A percentile compares a stretch with the other conserved stretches of the same genome.
phyloP scores from a whole-genome alignment of 2,329 filamentous ascomycete species.

The Neofusicoccum umdonicola region DNA sequence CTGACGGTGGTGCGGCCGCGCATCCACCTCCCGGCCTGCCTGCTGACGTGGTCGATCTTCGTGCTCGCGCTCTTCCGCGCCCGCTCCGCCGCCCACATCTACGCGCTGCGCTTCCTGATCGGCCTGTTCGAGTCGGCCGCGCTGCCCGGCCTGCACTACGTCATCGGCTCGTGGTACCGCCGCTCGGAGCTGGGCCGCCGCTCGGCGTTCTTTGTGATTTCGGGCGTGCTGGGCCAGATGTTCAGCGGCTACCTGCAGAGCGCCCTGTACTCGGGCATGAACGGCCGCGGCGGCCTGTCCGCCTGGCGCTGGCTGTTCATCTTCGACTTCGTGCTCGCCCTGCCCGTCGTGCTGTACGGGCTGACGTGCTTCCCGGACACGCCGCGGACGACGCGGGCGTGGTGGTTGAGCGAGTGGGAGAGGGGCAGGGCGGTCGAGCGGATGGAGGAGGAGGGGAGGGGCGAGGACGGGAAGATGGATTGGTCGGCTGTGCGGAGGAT shows the following conservation, averaged over 20 bases:
- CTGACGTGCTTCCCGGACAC: slow-evolving; percentile 44
- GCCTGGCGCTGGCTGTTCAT: slow-evolving; percentile 21
- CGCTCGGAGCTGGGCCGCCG: slow-evolving; percentile 8
- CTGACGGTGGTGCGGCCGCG: slow-evolving; percentile 4
- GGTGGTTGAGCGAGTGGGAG: slow-evolving; percentile 38
- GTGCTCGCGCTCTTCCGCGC: slow-evolving; percentile 1
- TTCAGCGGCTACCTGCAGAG: slow-evolving; percentile 18
- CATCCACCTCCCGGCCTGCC: slow-evolving; percentile 6
- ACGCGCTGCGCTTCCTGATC: slow-evolving; percentile 17
- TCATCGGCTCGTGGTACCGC: slow-evolving; percentile 24
- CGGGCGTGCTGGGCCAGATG: slow-evolving; percentile 17
- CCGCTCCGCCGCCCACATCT: neutral
- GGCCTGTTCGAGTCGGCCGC: slow-evolving; percentile 16
- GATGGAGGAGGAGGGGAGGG: slow-evolving; percentile 37
- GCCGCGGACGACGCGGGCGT: slow-evolving; percentile 43
- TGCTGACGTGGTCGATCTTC: slow-evolving; percentile 10
- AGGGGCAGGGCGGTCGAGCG: slow-evolving; percentile 22
- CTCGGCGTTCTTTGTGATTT: slow-evolving; percentile 7
- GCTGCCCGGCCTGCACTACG: slow-evolving; percentile 11
- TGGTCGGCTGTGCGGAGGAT: slow-evolving; percentile 40
- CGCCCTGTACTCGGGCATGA: slow-evolving; percentile 14
- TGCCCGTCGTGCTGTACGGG: slow-evolving; percentile 41
- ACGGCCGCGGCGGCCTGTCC: slow-evolving; percentile 7
- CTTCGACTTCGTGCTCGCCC: slow-evolving; percentile 30
- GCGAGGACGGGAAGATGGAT: slow-evolving; percentile 38